Base-by-base conservation (phyloP, 2,329 filamentous ascomycete genomes). In the Didymella sp. region DNA sequence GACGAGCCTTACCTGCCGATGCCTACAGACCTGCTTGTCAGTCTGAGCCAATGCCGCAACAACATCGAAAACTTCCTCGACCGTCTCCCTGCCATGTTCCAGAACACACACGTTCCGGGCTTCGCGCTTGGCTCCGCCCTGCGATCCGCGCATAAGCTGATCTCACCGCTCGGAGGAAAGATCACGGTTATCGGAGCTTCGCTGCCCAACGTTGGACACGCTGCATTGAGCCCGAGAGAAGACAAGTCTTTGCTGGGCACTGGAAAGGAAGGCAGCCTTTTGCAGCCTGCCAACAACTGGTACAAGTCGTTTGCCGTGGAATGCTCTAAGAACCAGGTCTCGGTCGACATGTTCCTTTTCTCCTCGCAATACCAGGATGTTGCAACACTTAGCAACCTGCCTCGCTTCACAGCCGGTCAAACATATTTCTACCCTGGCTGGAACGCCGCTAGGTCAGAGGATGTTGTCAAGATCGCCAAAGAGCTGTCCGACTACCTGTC, bases 251-350 rank as follows among this genome's bases (percentile, higher is more conserved):
- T 96, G 15, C 82, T 99, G 22, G 95, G 95, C 31, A 99, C 95
- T 1, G 92, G 89, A 64, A 97, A 97, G 77, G 95, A 99, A 76
- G 92, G 86, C 63, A 82, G 85, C 60, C 84, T 99, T 28, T 81
- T 99, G 49, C 94, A 98, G 76, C 97, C 95, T 0, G 90, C 87
- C 37, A 97, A 92, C 80, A 92, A 91, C 72, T 99, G 98, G 78
- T 99, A 98, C 84, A 99, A 99, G 83, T 96, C 91, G 70, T 99
- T 99, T 71, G 95, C 95, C 0, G 95, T 99, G 3, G 95, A 99
- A 75, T 99, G 95, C 78, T 97, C 93, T 33, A 99, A 99, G 82
- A 96, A 96, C 66, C 95, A 99, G 77, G 95, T 99, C 25, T 98
- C 93, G 0, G 92, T 99, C 33, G 72, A 75, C 51, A 75, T 75